These are phyloP conservation scores for Phoenix dactylifera DNA, from an alignment of 176 grass and related monocot species.

Conservation along the genomic window DNA sequence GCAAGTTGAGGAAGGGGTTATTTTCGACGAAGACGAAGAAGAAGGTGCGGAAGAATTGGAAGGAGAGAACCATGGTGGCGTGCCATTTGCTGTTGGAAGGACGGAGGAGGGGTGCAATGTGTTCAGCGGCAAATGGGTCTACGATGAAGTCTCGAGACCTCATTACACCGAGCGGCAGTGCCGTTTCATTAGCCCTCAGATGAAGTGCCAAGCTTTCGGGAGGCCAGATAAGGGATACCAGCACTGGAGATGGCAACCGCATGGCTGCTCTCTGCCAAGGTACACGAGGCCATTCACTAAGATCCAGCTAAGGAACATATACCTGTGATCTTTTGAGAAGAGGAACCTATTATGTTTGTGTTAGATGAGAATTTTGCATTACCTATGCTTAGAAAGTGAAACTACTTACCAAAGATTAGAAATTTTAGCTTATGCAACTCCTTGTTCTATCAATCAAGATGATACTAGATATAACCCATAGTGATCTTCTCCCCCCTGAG, in stretches of 20 bases:
- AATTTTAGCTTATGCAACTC: too few species aligned
- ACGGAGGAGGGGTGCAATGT: conserved; percentile 7
- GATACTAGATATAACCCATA: too few species aligned
- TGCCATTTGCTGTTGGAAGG: conserved; percentile 11
- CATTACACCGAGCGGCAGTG: conserved; percentile 8
- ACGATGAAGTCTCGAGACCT: neutral
- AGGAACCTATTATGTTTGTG: too few species aligned
- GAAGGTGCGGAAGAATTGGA: neutral
- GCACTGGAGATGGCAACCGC: conserved; percentile 19
- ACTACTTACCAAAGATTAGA: too few species aligned
- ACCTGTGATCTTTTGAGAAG: too few species aligned
- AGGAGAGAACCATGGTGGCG: neutral
- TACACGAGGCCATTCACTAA: neutral
- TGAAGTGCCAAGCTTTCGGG: conserved; percentile 11
- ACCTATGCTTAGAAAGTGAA: too few species aligned
- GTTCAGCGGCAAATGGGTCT: conserved; percentile 11
- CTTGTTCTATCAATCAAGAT: too few species aligned
- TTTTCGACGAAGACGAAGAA: too few species aligned
- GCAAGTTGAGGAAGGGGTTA: too few species aligned
- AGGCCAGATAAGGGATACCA: conserved; percentile 4
- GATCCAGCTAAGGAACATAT: too few species aligned
- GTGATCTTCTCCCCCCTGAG: too few species aligned
- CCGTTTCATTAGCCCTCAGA: conserved; percentile 2
- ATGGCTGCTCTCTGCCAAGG: conserved; percentile 14
- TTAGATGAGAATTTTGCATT: too few species aligned